Percentiles rank a stretch among this genome's conserved stretches.
Conservation (phyloP, 2,329 filamentous ascomycete genomes). For the Coniochaeta sp. region DNA sequence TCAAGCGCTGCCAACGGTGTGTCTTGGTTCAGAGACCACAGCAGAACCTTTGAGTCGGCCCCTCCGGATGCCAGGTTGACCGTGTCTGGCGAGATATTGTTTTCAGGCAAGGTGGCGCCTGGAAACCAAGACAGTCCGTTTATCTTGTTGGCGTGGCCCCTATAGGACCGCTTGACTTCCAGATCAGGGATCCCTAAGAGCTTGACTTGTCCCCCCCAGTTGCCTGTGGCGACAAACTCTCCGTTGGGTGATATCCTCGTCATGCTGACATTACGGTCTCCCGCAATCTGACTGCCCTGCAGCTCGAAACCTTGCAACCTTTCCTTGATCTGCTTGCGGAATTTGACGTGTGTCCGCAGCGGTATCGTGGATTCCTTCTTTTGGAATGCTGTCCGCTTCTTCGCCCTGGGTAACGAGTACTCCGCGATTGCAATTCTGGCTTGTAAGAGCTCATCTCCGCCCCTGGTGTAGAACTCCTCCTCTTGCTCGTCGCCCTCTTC, state of each 20-base stretch:
- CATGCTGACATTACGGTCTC: slow-evolving; percentile 85
- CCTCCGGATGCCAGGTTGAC: slow-evolving; percentile 88
- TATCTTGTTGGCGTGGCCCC: slow-evolving; percentile 83
- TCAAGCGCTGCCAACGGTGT: slow-evolving; percentile 75
- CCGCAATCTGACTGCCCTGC: slow-evolving; percentile 87
- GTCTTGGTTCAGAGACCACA: slow-evolving; percentile 85
- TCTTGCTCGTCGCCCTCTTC: slow-evolving; percentile 66
- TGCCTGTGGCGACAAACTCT: slow-evolving; percentile 77
- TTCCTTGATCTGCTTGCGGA: slow-evolving; percentile 83
- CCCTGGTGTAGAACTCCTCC: slow-evolving; percentile 93
- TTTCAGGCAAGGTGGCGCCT: slow-evolving; percentile 64
- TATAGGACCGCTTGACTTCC: slow-evolving; percentile 64
- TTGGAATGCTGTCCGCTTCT: slow-evolving; percentile 67
- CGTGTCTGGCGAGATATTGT: slow-evolving; percentile 61
- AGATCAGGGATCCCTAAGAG: slow-evolving; percentile 78
- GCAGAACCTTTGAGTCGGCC: slow-evolving; percentile 76
- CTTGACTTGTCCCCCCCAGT: slow-evolving; percentile 87
- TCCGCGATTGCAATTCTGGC: slow-evolving; percentile 72
- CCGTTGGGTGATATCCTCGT: slow-evolving; percentile 84
- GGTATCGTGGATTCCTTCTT: slow-evolving; percentile 76
- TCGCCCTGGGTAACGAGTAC: slow-evolving; percentile 78
- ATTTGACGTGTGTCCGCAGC: slow-evolving; percentile 83
- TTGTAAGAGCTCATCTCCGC: slow-evolving; percentile 63
- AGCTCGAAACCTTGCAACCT: slow-evolving; percentile 76
- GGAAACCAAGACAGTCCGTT: slow-evolving; percentile 90